Conservation (phyloP, 139 green algal genomes). For the Coelastrella sp. region DNA sequence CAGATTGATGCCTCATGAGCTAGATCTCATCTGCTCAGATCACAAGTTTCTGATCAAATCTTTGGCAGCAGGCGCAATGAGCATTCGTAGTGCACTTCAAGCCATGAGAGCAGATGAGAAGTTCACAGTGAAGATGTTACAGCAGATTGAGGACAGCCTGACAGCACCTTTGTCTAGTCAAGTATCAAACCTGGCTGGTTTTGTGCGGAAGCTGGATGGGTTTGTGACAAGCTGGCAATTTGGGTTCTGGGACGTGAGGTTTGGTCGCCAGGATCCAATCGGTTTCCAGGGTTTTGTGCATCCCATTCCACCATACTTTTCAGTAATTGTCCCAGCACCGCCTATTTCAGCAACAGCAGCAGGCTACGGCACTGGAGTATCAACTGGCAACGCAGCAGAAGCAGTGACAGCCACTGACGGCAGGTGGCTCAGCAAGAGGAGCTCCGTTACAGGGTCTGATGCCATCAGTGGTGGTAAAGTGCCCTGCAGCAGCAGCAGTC, state of each 20-base stretch:
- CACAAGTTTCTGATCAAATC: not conserved
- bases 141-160: conserved; percentile 1
- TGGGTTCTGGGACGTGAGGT: conserved; percentile 2
- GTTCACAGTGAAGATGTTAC: conserved; percentile 5
- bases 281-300: conserved; percentile 6
- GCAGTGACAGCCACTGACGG: not conserved
- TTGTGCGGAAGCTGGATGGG: not conserved
- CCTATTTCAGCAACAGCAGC: no score
- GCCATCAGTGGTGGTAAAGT: not conserved
- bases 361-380: no score
- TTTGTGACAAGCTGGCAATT: conserved; percentile 28
- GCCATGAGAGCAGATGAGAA: not conserved
- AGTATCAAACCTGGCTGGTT: not conserved
- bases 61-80: not conserved
- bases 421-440: not conserved
- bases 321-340: conserved; percentile 4
- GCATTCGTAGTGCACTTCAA: conserved; percentile 11
- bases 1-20: not conserved
- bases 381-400: not conserved
- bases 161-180: not conserved
- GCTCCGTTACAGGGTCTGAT: not conserved
- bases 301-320: conserved; percentile 5
- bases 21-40: conserved; percentile 7
- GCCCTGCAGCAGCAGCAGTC: not conserved
- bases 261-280: not conserved